Evolutionary conservation across 2,329 filamentous ascomycete genomes (phyloP).

Genomic region (Fusarium tuaranense): DNA sequence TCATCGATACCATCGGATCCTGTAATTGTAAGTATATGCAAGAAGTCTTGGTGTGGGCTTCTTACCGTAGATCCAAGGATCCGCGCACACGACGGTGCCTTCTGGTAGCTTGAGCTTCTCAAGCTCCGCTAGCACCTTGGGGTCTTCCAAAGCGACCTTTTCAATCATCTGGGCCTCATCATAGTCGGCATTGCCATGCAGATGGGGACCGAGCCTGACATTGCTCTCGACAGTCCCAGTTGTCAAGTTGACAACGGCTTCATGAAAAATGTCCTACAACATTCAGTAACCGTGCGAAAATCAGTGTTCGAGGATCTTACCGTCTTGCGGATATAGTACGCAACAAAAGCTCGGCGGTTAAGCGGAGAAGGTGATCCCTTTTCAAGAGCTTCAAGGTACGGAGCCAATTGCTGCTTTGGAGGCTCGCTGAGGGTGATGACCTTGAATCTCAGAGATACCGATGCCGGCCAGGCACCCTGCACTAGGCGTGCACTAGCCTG

Average conservation of each 20-base stretch:
- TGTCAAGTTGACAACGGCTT: conserved; percentile 32
- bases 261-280: conserved; percentile 30
- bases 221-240: conserved; percentile 29
- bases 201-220: conserved; percentile 29
- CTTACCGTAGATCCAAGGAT: conserved; percentile 38
- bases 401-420: conserved; percentile 26
- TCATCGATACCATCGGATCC: conserved; percentile 35
- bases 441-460: conserved; percentile 30
- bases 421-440: conserved; percentile 37
- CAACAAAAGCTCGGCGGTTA: conserved; percentile 28
- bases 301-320: neutral
- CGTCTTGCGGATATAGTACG: conserved; percentile 34
- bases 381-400: conserved; percentile 24
- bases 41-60: accelerated
- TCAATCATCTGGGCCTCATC: conserved; percentile 33
- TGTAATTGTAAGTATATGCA: neutral
- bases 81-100: conserved; percentile 32
- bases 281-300: neutral
- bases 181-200: conserved; percentile 32
- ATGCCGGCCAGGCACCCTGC: conserved; percentile 24
- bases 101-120: conserved; percentile 31
- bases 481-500: conserved; percentile 27
- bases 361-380: conserved; percentile 11
- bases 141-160: conserved; percentile 30
- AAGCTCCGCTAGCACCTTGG: conserved; percentile 23